Conservation (phyloP, 2,329 filamentous ascomycete genomes). For the Fusarium paranaense region DNA sequence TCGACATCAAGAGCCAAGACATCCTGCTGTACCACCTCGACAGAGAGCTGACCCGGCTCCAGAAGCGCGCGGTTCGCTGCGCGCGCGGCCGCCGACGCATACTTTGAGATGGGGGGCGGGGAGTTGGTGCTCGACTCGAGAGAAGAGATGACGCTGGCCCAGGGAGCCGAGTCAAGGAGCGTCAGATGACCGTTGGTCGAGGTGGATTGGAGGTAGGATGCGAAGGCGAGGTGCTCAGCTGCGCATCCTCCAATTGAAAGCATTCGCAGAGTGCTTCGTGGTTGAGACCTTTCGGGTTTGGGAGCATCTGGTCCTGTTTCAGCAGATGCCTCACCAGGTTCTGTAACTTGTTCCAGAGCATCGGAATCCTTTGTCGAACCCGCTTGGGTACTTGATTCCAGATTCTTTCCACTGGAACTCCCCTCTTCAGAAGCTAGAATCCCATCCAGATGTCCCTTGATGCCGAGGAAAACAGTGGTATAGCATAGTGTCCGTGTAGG, state of each 20-base stretch:
- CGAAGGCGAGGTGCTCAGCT: slow-evolving; percentile 70
- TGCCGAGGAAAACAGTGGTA: slow-evolving; percentile 62
- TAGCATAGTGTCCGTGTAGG: slow-evolving; percentile 88
- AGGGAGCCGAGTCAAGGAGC: slow-evolving; percentile 86
- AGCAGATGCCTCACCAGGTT: background rate
- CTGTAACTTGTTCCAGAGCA: background rate
- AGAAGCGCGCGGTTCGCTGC: slow-evolving; percentile 61
- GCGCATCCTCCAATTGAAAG: slow-evolving; percentile 68
- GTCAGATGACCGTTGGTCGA: slow-evolving; percentile 57
- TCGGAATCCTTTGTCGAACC: background rate
- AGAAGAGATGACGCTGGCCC: slow-evolving; percentile 71
- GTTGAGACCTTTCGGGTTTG: slow-evolving; percentile 13
- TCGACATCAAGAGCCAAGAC: slow-evolving; percentile 56
- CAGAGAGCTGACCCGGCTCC: slow-evolving; percentile 49
- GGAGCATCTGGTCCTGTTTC: slow-evolving; percentile 9
- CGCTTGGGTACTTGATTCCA: slow-evolving; percentile 7
- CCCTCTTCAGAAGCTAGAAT: slow-evolving; percentile 31
- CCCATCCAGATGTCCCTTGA: slow-evolving; percentile 50
- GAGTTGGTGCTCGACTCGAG: slow-evolving; percentile 69
- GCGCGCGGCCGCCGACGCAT: slow-evolving; percentile 61
- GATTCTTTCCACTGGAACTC: background rate
- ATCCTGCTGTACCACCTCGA: slow-evolving; percentile 61
- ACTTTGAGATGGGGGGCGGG: slow-evolving; percentile 62
- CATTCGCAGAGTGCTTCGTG: slow-evolving; percentile 48
- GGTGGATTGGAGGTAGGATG: slow-evolving; percentile 53